These are phyloP conservation scores for Beauveria sp. DNA, from an alignment of 2,329 filamentous ascomycete species.

Conservation along the genomic window DNA sequence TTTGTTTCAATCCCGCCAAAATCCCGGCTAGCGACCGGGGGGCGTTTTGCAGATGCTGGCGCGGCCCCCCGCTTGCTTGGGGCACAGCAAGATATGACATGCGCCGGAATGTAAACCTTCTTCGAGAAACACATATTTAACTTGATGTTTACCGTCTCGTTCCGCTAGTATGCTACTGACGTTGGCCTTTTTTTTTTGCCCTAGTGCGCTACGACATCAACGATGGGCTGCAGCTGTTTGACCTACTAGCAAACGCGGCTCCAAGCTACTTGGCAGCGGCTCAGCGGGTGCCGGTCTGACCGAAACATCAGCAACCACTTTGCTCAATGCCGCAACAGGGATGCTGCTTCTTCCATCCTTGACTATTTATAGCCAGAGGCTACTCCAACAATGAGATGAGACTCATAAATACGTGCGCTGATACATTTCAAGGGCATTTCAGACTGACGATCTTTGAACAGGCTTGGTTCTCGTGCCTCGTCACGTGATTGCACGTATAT, in stretches of 20 bases:
- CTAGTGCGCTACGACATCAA: neutral
- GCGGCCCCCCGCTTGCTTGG: neutral
- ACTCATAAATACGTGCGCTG: neutral
- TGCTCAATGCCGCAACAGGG: neutral
- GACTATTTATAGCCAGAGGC: neutral
- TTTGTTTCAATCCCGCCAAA: constrained; percentile 6
- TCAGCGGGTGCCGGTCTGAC: neutral
- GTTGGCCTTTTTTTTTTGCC: too few species aligned
- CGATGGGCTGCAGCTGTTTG: neutral
- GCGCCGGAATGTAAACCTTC: neutral
- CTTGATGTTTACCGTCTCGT: too few species aligned
- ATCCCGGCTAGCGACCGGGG: neutral
- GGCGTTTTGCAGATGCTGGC: neutral
- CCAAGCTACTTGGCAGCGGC: neutral
- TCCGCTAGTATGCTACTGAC: neutral
- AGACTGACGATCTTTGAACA: neutral
- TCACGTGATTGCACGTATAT: neutral
- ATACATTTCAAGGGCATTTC: neutral
- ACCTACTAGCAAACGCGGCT: neutral
- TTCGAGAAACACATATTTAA: neutral
- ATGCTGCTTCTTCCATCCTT: neutral
- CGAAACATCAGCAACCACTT: neutral
- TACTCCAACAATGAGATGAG: neutral
- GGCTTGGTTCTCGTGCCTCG: neutral
- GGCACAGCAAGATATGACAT: neutral